Evolutionary conservation across 345 rosid genomes (phyloP), one percentile per base, ranked within the genome.

Genomic region (Capsella bursapastoris): DNA sequence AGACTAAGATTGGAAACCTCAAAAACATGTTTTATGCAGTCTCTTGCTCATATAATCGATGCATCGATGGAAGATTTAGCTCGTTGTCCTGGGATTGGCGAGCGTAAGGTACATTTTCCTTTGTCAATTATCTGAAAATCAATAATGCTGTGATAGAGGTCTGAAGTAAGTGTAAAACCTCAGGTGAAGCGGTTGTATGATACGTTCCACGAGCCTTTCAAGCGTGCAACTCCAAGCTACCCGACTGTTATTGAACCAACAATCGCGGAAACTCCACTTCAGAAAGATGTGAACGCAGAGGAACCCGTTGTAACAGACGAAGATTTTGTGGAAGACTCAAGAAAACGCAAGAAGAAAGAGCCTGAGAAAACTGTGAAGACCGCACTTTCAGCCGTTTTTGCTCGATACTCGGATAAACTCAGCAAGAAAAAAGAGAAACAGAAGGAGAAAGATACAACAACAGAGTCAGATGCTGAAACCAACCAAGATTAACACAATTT

Each of bases 51-150:
- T 86, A 79, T 92, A 53, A 89, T 95, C 74, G 99, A 95, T 79
- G 97, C 97, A 68, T 92, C 94, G 3, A 87, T 87, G 99, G 97
- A 92, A 79, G 97, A 92, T 81, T 78, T 92, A 73, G 91, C 99
- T 71, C 84, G 90, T 40, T 92, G 97, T 79, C 99, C 99, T 8
- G 99, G 97, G 74, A 90, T 92, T 34, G 97, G 97, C 27, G 97
- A 92, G 76, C 87, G 96, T 57, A 95, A 95, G 97, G 99, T 92
- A 77, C 41, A 15, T 8, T 41, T 40, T 11, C 14, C 12, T 25
- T 14, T 28, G 3, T 10, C 8, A 47, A 63, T 25, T 10, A 37
- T 28, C 52, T 7, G 0, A 25, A 31, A 68, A 4, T 34, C 51
- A 51, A 31, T 57, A 43, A 4, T 31, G 57, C 0, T 57, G 56